Evolutionary conservation across 2,329 filamentous ascomycete species (phyloP).

Genomic region (Aurifilum marmelostoma): DNA sequence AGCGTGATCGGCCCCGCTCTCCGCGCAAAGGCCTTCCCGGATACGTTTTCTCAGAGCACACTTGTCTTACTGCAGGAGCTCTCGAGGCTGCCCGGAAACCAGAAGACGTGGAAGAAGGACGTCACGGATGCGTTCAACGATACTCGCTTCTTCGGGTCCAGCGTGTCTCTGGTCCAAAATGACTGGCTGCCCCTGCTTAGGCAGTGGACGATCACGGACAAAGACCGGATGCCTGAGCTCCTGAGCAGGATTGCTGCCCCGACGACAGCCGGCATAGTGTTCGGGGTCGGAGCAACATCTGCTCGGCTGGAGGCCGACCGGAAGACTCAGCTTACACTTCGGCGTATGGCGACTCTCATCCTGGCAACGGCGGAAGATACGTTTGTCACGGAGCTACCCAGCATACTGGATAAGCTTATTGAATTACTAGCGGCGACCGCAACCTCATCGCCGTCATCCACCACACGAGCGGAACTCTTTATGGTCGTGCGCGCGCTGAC

Average conservation of each 20-base stretch:
- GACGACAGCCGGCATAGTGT: conserved; percentile 93
- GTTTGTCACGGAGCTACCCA: conserved; percentile 75
- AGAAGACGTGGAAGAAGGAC: conserved; percentile 93
- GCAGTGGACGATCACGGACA: conserved; percentile 85
- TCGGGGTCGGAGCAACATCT: conserved; percentile 94
- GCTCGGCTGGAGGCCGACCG: conserved; percentile 94
- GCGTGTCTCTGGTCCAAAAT: conserved; percentile 64
- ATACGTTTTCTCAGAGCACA: conserved; percentile 74
- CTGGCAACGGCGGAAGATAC: conserved; percentile 77
- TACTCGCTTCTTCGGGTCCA: conserved; percentile 77
- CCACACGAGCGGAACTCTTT: conserved; percentile 86
- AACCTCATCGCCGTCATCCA: conserved; percentile 88
- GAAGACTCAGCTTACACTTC: conserved; percentile 86
- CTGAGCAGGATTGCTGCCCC: conserved; percentile 79
- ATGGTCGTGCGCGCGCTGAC: conserved; percentile 83
- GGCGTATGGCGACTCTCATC: conserved; percentile 78
- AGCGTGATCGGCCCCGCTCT: conserved; percentile 82
- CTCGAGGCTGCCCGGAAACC: conserved; percentile 74
- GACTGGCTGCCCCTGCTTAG: conserved; percentile 83
- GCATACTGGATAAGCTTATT: conserved; percentile 79
- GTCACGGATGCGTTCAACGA: conserved; percentile 92
- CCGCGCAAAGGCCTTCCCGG: conserved; percentile 83
- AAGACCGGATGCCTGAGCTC: conserved; percentile 83
- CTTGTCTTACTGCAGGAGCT: conserved; percentile 77
- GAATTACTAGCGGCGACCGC: conserved; percentile 83